Conservation (phyloP, 2,329 filamentous ascomycete genomes). For the Hypoxylon sp. region DNA sequence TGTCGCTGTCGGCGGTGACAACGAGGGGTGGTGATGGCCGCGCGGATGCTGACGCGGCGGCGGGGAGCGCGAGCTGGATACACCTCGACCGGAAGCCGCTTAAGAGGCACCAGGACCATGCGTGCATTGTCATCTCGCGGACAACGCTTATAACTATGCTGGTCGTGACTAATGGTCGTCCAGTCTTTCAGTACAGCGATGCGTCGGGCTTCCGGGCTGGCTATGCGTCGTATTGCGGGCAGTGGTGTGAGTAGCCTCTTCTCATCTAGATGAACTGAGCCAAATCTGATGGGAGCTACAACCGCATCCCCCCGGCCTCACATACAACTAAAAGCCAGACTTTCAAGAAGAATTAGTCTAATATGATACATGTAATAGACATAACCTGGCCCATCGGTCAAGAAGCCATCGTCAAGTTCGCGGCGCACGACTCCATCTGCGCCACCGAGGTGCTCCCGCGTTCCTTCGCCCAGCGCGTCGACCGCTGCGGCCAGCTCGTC, state of each 20-base stretch:
- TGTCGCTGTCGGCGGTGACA: neutral
- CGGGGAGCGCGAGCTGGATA: conserved; percentile 29
- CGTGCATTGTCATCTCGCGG: conserved; percentile 49
- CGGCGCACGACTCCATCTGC: conserved; percentile 50
- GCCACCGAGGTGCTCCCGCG: conserved; percentile 48
- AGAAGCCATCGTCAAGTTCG: conserved; percentile 51
- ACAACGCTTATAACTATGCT: conserved; percentile 49
- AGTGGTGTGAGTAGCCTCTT: conserved; percentile 47
- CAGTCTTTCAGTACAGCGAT: conserved; percentile 53
- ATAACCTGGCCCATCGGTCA: conserved; percentile 55
- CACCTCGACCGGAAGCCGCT: conserved; percentile 36
- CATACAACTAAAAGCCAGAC: no score
- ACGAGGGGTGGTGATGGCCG: conserved; percentile 4
- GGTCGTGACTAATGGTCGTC: conserved; percentile 50
- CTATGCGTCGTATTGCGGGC: conserved; percentile 55
- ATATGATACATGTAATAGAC: no score
- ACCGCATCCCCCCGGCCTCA: no score
- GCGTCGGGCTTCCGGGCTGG: conserved; percentile 54
- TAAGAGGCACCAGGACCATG: conserved; percentile 40
- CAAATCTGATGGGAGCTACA: no score
- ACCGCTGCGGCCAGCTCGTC: conserved; percentile 51
- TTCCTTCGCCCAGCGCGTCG: conserved; percentile 48
- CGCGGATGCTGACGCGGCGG: conserved; percentile 21
- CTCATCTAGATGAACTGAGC: no score
- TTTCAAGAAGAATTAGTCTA: no score